A percentile compares a stretch with the other conserved stretches of the same genome.
Evolutionary conservation across 2,329 filamentous ascomycete genomes (phyloP).

Genomic region (Aspergillaceae sp.): DNA sequence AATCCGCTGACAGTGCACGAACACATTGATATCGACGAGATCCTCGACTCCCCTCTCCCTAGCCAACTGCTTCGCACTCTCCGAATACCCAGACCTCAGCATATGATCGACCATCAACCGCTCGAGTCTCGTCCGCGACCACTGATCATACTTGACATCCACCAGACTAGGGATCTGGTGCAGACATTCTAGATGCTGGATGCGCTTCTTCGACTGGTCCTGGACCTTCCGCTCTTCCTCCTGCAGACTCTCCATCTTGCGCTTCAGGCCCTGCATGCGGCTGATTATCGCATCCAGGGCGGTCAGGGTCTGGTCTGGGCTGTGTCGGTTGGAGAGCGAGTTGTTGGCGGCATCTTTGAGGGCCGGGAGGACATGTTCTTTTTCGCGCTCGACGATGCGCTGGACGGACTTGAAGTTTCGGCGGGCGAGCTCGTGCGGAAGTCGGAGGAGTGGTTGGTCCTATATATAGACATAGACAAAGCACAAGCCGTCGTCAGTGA

Average conservation of each 20-base stretch:
- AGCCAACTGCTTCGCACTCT: constrained; percentile 68
- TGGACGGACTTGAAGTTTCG: constrained; percentile 82
- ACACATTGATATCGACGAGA: constrained; percentile 81
- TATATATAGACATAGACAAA: constrained; percentile 24
- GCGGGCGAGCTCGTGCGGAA: constrained; percentile 84
- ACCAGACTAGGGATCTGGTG: constrained; percentile 71
- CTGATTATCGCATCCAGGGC: constrained; percentile 77
- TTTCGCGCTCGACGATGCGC: constrained; percentile 40
- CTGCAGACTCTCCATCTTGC: constrained; percentile 69
- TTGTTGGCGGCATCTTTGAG: constrained; percentile 51
- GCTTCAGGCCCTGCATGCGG: constrained; percentile 76
- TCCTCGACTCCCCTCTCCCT: constrained; percentile 66
- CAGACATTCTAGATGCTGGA: constrained; percentile 71
- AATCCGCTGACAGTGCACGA: constrained; percentile 71
- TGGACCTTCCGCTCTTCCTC: constrained; percentile 74
- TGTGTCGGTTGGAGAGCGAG: constrained; percentile 54
- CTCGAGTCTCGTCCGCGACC: constrained; percentile 74
- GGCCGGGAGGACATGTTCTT: constrained; percentile 38
- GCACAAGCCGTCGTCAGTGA: neutral
- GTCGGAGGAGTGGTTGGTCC: constrained; percentile 90
- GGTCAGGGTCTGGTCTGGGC: constrained; percentile 63
- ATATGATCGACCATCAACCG: constrained; percentile 88
- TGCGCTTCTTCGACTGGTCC: constrained; percentile 63
- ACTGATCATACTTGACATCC: constrained; percentile 88
- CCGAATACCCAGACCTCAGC: constrained; percentile 69